phyloP scores from a whole-genome alignment of 2,329 filamentous ascomycete species.

The Colletotrichum sp. region DNA sequence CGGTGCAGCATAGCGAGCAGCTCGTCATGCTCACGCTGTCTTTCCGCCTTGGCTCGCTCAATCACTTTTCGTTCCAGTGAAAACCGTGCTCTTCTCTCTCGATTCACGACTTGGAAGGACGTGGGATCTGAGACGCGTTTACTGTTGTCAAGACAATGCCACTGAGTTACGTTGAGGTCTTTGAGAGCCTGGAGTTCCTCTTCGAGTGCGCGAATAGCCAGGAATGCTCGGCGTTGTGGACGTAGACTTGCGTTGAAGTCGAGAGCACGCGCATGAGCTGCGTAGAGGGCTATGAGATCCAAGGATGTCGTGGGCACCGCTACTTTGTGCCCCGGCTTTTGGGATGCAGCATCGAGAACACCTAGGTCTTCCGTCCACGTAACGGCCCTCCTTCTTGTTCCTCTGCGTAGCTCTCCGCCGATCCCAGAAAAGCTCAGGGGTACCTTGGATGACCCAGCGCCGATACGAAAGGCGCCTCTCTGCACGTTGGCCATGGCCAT shows the following conservation, averaged over 20 bases:
- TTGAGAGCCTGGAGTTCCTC: neutral
- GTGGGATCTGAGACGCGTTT: neutral
- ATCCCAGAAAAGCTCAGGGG: neutral
- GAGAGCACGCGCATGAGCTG: neutral
- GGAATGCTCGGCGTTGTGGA: neutral
- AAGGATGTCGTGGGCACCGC: neutral
- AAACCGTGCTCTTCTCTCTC: neutral
- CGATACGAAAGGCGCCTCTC: neutral
- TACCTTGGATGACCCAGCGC: neutral
- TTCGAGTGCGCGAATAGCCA: neutral
- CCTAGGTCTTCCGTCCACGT: neutral
- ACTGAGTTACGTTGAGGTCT: neutral
- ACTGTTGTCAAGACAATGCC: neutral
- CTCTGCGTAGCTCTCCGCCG: neutral
- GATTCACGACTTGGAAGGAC: neutral
- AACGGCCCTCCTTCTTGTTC: neutral
- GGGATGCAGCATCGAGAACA: rapidly evolving
- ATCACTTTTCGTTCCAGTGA: neutral
- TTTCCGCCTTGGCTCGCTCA: neutral
- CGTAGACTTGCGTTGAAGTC: neutral
- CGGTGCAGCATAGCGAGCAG: neutral
- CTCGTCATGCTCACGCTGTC: neutral
- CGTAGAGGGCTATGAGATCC: neutral
- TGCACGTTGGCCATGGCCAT: neutral
- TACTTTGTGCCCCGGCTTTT: neutral